A percentile compares a stretch with the other conserved stretches of the same genome.
Conservation (phyloP, 192 early-diverging fungal species). For the Entomortierella beljakovae region DNA sequence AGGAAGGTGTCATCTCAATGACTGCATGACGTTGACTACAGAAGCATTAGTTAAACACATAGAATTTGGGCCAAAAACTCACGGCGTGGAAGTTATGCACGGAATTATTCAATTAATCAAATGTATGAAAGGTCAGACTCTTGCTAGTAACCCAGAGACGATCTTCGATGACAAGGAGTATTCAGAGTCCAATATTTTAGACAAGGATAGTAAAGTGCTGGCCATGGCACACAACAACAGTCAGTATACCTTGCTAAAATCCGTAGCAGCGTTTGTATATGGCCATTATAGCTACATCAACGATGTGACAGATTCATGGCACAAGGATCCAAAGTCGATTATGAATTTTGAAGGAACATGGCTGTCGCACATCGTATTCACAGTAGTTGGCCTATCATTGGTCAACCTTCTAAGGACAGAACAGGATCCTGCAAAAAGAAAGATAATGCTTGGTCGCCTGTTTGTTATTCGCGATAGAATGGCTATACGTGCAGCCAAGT, state of each 20-base stretch:
- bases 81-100: conserved; percentile 47
- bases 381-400: conserved; percentile 31
- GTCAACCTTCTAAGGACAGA: conserved; percentile 31
- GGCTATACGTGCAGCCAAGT: conserved; percentile 21
- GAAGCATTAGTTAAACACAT: conserved; percentile 43
- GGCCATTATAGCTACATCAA: conserved; percentile 33
- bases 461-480: conserved; percentile 27
- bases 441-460: background rate
- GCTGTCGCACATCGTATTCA: conserved; percentile 34
- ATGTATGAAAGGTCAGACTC: conserved; percentile 35
- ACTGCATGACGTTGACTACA: conserved; percentile 28
- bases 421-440: conserved; percentile 7
- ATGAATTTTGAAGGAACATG: conserved; percentile 48
- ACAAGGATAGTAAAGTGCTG: conserved; percentile 11
- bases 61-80: conserved; percentile 47
- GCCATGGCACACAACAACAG: conserved; percentile 44
- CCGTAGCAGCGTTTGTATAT: conserved; percentile 40
- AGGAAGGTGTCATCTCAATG: conserved; percentile 30
- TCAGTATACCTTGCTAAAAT: conserved; percentile 40
- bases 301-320: conserved; percentile 35
- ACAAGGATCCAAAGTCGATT: conserved; percentile 42
- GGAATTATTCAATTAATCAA: conserved; percentile 45
- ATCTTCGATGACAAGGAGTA: conserved; percentile 47
- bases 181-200: conserved; percentile 19
- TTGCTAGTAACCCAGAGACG: conserved; percentile 37